A percentile compares a stretch with the other conserved stretches of the same genome.
These are phyloP conservation scores for Saccharomycopsis sp. DNA, from an alignment of 805 yeast genomes.

Conservation along the genomic window DNA sequence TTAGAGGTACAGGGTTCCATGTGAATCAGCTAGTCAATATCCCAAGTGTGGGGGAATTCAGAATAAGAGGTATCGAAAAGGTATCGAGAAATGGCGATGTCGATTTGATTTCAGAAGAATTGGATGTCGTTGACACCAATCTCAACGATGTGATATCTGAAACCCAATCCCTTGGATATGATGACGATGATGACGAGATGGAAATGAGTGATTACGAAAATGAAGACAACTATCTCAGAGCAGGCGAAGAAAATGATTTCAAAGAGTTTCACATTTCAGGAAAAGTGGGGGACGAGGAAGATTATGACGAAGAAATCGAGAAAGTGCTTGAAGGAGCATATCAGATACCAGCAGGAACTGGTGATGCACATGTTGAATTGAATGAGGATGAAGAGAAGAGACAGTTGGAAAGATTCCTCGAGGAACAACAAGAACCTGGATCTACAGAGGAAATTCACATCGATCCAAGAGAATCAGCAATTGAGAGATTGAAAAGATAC, in stretches of 20 bases:
- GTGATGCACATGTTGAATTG: constrained; percentile 48
- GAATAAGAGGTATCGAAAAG: constrained; percentile 59
- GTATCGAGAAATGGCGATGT: constrained; percentile 28
- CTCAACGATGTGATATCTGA: constrained; percentile 25
- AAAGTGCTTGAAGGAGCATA: constrained; percentile 37
- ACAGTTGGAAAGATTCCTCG: constrained; percentile 65
- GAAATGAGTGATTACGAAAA: constrained; percentile 23
- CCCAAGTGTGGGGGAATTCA: constrained; percentile 88
- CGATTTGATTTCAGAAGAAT: constrained; percentile 28
- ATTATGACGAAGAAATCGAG: constrained; percentile 38
- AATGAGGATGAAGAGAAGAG: constrained; percentile 78
- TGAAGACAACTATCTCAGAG: constrained; percentile 22
- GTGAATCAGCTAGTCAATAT: constrained; percentile 75
- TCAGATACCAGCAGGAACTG: constrained; percentile 34
- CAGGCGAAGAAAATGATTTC: constrained; percentile 22
- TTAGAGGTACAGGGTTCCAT: constrained; percentile 80
- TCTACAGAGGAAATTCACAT: constrained; percentile 86
- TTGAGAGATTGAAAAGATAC: constrained; percentile 67
- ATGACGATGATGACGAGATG: constrained; percentile 28
- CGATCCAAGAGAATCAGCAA: constrained; percentile 66
- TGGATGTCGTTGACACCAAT: constrained; percentile 24
- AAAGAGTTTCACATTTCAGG: constrained; percentile 32
- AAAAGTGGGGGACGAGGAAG: constrained; percentile 34
- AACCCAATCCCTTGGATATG: constrained; percentile 22
- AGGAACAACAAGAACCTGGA: constrained; percentile 63